Evolutionary conservation across 495 filamentous ascomycete species (phyloP).

Genomic region (Hypoxylon lenormandii): DNA sequence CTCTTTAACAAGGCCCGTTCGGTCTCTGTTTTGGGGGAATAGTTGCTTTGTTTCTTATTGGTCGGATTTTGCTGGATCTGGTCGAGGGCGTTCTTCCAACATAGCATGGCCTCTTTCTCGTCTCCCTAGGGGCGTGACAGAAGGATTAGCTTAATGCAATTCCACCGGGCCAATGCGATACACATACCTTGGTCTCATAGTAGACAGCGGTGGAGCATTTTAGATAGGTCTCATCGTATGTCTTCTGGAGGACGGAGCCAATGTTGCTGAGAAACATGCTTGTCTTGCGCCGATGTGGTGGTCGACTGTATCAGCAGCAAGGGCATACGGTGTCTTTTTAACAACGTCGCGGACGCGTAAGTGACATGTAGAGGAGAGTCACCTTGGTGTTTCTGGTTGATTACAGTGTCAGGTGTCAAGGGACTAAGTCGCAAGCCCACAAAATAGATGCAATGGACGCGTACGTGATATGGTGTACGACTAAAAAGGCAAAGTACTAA

Average conservation of each 20-base stretch:
- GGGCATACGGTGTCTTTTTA: conserved; percentile 17
- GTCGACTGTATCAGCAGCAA: conserved; percentile 1
- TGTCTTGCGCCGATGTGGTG: conserved; percentile 20
- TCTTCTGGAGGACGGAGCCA: conserved; percentile 88
- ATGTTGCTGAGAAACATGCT: conserved; percentile 84
- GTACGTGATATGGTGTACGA: conserved; percentile 10
- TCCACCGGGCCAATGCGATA: conserved; percentile 1
- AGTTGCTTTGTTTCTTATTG: conserved; percentile 74
- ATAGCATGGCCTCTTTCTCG: conserved; percentile 88
- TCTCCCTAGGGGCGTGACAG: conserved; percentile 74
- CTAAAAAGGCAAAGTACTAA: conserved; percentile 10
- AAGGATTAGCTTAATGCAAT: conserved; percentile 14
- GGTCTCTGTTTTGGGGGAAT: conserved; percentile 81
- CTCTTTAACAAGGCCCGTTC: conserved; percentile 86
- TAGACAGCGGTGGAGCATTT: conserved; percentile 95
- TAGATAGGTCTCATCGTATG: conserved; percentile 94
- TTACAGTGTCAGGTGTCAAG: conserved; percentile 15
- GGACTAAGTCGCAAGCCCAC: no score
- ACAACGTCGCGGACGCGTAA: conserved; percentile 10
- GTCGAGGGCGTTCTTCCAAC: conserved; percentile 90
- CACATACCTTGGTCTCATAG: conserved; percentile 84
- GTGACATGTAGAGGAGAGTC: conserved; percentile 9
- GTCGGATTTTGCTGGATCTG: conserved; percentile 90
- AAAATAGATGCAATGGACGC: conserved; percentile 7
- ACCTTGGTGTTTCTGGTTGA: conserved; percentile 6